Evolutionary conservation across 225 moss, liverwort and hornwort species (phyloP).

Genomic region (Neckera pumila): DNA sequence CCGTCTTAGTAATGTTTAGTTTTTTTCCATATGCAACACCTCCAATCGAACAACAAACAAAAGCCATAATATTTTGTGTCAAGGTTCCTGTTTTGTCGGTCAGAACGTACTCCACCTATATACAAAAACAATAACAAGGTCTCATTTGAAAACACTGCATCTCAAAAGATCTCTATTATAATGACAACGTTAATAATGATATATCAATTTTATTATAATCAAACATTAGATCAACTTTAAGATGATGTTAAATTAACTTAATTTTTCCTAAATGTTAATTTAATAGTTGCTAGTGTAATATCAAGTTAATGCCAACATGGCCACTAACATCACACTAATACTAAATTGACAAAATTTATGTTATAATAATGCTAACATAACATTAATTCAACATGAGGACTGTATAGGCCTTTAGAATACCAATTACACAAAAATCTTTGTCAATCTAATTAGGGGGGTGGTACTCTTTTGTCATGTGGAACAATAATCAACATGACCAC

Average conservation of each 20-base stretch:
- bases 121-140: not conserved
- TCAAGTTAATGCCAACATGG: not conserved
- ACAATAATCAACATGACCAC: not conserved
- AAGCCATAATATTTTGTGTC: constrained; percentile 84
- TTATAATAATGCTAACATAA: not conserved
- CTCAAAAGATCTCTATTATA: not conserved
- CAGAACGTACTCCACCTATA: constrained; percentile 67
- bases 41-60: constrained; percentile 80
- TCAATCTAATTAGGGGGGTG: not conserved
- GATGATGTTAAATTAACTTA: not conserved
- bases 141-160: not conserved
- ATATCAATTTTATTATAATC: not conserved
- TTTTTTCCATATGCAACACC: constrained; percentile 52
- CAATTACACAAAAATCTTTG: not conserved
- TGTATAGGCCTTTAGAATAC: not conserved
- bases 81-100: constrained; percentile 81
- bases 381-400: not conserved
- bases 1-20: not conserved
- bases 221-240: not conserved
- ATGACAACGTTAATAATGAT: not conserved
- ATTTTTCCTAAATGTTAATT: not conserved
- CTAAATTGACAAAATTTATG: not conserved
- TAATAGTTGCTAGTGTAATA: not conserved
- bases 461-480: not conserved
- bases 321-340: not conserved